Evolutionary conservation across 495 filamentous ascomycete species (phyloP), one percentile per base, ranked within the genome.

Genomic region (Articulospora tetracladia): DNA sequence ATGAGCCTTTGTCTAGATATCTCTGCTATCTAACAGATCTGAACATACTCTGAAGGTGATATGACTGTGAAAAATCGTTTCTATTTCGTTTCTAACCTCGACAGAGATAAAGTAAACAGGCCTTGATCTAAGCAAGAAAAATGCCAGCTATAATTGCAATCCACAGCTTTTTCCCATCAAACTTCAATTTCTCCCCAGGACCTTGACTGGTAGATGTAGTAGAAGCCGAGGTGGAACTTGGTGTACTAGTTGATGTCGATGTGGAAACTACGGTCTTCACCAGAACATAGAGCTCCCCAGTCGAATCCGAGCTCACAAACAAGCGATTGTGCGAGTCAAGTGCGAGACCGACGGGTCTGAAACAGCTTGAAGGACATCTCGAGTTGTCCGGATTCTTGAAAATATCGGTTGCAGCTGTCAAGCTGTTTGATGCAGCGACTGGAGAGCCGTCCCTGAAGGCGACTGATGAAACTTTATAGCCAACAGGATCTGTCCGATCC

Each of bases 261-360:
- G 47, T 50, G 2, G 47, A 2, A 24, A 22, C 20, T 12, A 12
- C 25, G 0, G 47, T 27, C 8, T 54, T 51, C 1, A n/a, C 36
- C 24, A 86, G 58, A 23, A 85, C 74, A 58, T 77, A 86, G 19
- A 87, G 68, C 68, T 86, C 84, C 1, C 84, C 84, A n/a, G 76
- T 83, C 8, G 73, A 60, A 61, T 87, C 84, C 20, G 76, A 79
- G 27, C 73, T 79, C 68, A 87, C 77, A 60, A 79, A 87, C 22
- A 87, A 48, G 27, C 82, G 66, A 13, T 76, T 75, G 25, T 68
- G 39, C 3, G 15, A 59, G 66, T 85, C 82, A 6, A 79, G 72
- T 17, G 76, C 78, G 32, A 86, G 56, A 3, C 82, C 81, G 1
- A 76, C 79, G 4, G 84, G 84, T 20, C 84, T 68, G 53, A 84